phyloP scores from a whole-genome alignment of 495 filamentous ascomycete genomes.

The Penicillium bovifimosum region DNA sequence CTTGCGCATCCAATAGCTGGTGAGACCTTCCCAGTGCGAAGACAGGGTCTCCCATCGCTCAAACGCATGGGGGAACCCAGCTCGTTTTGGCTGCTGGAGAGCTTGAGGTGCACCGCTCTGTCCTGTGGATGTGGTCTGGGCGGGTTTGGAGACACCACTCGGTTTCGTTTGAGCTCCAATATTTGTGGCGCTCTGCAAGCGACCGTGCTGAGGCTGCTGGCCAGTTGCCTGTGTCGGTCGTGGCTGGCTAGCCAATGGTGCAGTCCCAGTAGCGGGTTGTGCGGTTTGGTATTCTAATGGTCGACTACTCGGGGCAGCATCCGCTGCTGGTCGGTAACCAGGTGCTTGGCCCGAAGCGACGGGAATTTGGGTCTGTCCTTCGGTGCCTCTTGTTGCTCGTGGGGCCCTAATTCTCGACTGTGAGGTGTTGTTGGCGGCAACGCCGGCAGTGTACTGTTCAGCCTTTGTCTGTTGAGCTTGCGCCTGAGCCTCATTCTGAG shows the following conservation, averaged over 20 bases:
- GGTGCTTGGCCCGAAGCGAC: conserved; percentile 10
- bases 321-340: conserved; percentile 6
- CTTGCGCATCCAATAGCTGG: conserved; percentile 92
- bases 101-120: conserved; percentile 36
- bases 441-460: conserved; percentile 51
- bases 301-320: conserved; percentile 9
- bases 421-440: conserved; percentile 44
- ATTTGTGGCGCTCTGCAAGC: conserved; percentile 25
- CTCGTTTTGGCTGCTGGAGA: conserved; percentile 32
- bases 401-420: conserved; percentile 35
- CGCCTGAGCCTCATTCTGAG: conserved; percentile 11
- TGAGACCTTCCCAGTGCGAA: conserved; percentile 96
- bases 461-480: conserved; percentile 20
- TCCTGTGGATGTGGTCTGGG: conserved; percentile 25
- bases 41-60: conserved; percentile 96
- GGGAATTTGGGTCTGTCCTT: conserved; percentile 18
- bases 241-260: conserved; percentile 8
- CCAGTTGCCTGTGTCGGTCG: conserved; percentile 18
- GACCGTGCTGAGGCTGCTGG: conserved; percentile 28
- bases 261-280: conserved; percentile 1
- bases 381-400: conserved; percentile 24
- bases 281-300: conserved; percentile 14
- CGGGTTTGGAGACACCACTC: conserved; percentile 12
- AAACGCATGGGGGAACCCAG: conserved; percentile 88
- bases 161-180: conserved; percentile 15